Conservation (phyloP, 164 flowering plant species). For the Echeveria elegans region DNA sequence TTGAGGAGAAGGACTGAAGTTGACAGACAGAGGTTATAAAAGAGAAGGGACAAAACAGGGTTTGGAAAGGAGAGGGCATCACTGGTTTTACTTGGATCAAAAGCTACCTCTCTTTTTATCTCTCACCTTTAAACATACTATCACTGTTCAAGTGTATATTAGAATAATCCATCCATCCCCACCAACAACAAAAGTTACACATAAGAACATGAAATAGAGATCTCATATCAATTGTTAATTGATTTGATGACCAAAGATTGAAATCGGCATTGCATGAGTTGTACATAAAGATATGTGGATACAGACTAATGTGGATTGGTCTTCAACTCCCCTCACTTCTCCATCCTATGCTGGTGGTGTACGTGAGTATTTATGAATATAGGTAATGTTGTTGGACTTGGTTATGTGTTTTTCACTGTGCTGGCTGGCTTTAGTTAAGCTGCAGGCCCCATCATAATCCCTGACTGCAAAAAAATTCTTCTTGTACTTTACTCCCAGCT, state of each 20-base stretch:
- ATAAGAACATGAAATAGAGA: slow-evolving; percentile 18
- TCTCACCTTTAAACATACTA: neutral
- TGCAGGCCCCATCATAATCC: slow-evolving; percentile 11
- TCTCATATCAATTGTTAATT: neutral
- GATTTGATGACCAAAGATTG: neutral
- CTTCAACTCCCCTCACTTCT: too few relatives aligned
- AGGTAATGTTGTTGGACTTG: neutral
- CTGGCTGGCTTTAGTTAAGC: slow-evolving; percentile 13
- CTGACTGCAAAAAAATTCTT: slow-evolving; percentile 18
- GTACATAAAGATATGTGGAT: slow-evolving; percentile 7
- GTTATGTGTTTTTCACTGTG: slow-evolving; percentile 10
- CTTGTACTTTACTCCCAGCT: slow-evolving; percentile 8
- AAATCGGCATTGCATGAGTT: neutral
- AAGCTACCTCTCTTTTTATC: slow-evolving; percentile 18
- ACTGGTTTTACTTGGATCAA: slow-evolving; percentile 49
- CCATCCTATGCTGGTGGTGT: neutral
- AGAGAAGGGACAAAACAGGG: slow-evolving; percentile 73
- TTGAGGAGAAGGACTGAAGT: slow-evolving; percentile 86
- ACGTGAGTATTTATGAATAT: neutral
- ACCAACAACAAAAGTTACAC: slow-evolving; percentile 7
- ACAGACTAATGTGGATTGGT: neutral
- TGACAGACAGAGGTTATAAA: slow-evolving; percentile 52
- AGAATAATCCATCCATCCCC: neutral
- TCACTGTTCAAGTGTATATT: neutral
- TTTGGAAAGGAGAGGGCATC: slow-evolving; percentile 37